Evolutionary conservation across 257 asterid species (phyloP).

Genomic region (Nicotiana tabacum): DNA sequence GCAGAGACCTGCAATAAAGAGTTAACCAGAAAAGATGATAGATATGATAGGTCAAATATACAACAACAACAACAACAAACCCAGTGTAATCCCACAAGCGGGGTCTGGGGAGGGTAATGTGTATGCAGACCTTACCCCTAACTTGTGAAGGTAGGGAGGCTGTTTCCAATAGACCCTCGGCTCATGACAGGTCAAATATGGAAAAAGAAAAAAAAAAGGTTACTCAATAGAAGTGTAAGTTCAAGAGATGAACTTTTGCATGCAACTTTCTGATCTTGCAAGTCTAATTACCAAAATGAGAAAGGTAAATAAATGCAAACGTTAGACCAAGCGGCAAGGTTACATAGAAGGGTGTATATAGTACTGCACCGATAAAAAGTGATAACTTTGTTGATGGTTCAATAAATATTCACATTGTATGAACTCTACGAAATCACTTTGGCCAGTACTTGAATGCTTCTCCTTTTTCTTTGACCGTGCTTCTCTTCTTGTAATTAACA

Average conservation of each 20-base stretch:
- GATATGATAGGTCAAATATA: neutral
- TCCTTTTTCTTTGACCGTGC: neutral
- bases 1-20: constrained; percentile 51
- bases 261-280: neutral
- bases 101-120: no score
- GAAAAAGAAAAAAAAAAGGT: neutral
- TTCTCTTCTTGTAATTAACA: neutral
- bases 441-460: neutral
- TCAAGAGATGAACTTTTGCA: neutral
- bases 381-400: neutral
- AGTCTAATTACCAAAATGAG: neutral
- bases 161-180: no score
- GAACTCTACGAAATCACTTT: neutral
- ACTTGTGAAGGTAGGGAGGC: neutral
- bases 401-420: neutral
- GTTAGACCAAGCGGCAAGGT: neutral
- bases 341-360: neutral
- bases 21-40: neutral
- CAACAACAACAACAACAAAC: no score
- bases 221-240: constrained; percentile 1
- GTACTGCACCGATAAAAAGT: neutral
- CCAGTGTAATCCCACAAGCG: no score
- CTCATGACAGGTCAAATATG: no score
- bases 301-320: neutral
- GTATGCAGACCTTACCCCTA: no score